Base-by-base conservation (phyloP, 371 early-diverging fungal genomes). In the Mucor piriformis region DNA sequence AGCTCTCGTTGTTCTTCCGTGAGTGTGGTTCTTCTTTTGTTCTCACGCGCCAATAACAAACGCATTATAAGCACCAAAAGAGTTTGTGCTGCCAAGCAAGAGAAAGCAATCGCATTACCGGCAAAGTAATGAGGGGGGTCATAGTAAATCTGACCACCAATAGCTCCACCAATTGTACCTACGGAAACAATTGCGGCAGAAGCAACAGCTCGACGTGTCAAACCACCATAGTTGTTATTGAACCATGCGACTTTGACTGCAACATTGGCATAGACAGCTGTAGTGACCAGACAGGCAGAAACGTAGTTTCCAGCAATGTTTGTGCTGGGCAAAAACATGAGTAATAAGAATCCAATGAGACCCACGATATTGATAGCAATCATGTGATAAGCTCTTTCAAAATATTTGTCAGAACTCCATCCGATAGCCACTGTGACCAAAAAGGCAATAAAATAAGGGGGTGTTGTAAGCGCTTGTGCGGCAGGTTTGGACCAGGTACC, bases 121-220 rank as follows among this genome's bases (percentile, higher is more conserved):
- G 34, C 57, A 60, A 70, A 65, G 37, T 70, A 67, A 27, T 54
- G 44, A 5, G 69, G 69, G 16, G 64, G 57, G 40, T 69, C 73
- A 59, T 64, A 73, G 33, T 73, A 73, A 23, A 73, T 73, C 52
- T 73, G 73, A 13, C 73, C 73, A 50, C 73, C 73, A 42, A 73
- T 67, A 25, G 72, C 73, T 8, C 56, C 73, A 33, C 73, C 73
- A 53, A 73, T 72, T 2, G 71, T 71, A 20, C 73, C 73, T 37
- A 73, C 32, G 23, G 67, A 67, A 2, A 73, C 73, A 59, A 73
- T 73, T 29, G 65, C 61, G n/a, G 69, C 73, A 38, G 73, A 61
- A 44, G 73, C 73, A 47, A 63, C 73, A 18, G 73, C 73, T 21
- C 73, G 62, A 44, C 73, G 73, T 20, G 73, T 73, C 16, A 73